Evolutionary conservation across 768 basidiomycete species (phyloP), one percentile per base, ranked within the genome.

Genomic region (Pholiota conissans): DNA sequence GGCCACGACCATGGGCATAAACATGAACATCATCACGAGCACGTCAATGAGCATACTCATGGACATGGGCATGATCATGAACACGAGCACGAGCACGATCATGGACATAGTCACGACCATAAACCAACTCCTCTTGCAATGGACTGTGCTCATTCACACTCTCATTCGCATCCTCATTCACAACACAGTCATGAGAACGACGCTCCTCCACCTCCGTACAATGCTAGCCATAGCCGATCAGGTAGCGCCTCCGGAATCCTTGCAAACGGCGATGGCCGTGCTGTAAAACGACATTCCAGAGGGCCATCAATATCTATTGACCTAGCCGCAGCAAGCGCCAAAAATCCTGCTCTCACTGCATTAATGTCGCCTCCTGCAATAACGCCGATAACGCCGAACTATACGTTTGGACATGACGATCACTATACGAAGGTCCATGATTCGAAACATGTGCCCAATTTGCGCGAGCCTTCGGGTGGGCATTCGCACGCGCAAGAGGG

Each of bases 361-460:
- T 22, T 39, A 18, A 49, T 34, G 9, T 61, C 61, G 11, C 45
- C 64, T 37, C 45, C 58, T 18, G 11, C 45, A 18, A 27, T 39
- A 48, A 84, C 86, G 0, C 89, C 89, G 0, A 69, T 90, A 29
- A 91, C 89, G 1, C 90, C 89, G 0, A 83, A 66, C 61, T 90
- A 91, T 70, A 79, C 76, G 35, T 78, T 80, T 56, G 74, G 72
- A 16, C 72, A 82, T 61, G 79, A 86, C 58, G 72, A 77, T 39
- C 84, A 87, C 70, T 79, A 75, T 55, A 71, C 71, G 16, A 71
- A 74, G 47, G 76, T 80, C 59, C 79, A 82, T 59, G 71, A 86
- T 61, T 55, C 62, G 40, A 59, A 62, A 16, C 64, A 59, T 56
- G 56, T 51, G 18, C 73, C 79, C 47, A 84, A 86, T 69, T 70